Base-by-base conservation (phyloP, 768 basidiomycete species). In the Strobilomyces dryophilus region DNA sequence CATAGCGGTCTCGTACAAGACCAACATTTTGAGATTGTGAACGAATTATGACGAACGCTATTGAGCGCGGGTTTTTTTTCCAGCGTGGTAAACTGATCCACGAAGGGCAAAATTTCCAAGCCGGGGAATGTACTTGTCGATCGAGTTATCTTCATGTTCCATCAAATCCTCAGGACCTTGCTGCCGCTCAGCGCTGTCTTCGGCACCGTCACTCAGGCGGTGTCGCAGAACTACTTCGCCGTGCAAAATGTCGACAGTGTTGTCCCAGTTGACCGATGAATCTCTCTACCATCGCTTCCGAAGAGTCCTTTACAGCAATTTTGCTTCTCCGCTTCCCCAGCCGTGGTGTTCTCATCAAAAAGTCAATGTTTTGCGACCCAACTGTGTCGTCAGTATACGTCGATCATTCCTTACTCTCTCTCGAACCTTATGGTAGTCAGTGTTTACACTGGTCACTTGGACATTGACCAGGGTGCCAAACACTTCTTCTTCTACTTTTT, bases 1-100 rank as follows among this genome's bases (percentile, higher is more conserved):
- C 73, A 95, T 83, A 37, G 93, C 83, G 2, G 93, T 94, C 77
- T 98, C 97, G 76, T 94, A 93, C 59, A 99, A 79, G 42, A 98
- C 95, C 72, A 98, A 82, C 94, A 98, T 98, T 55, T 64, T 69
- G 21, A 46, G 21, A 46, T 46, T n/a, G 21, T 32, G 7, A 17
- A 45, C 12, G 31, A 32, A 15, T 15, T 14, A 36, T 36, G 17
- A 36, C 15, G 35, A 36, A 36, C 35, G 35, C 4, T 36, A 36
- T 36, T 15, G 12, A 12, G 5, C 4, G 14, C 29, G 57, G 52
- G 53, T 65, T 70, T 69, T 70, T 69, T 66, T 69, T 70, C 49
- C 56, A 68, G 61, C 67, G 67, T 69, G 67, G 67, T 62, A 68
- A 69, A 39, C 52, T 50, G 45, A 47, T 40, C 53, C 54, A 41